Evolutionary conservation across 352 stramenopile genomes (phyloP), one percentile per base, ranked within the genome.

Genomic region (Globisporangium cederbergense): DNA sequence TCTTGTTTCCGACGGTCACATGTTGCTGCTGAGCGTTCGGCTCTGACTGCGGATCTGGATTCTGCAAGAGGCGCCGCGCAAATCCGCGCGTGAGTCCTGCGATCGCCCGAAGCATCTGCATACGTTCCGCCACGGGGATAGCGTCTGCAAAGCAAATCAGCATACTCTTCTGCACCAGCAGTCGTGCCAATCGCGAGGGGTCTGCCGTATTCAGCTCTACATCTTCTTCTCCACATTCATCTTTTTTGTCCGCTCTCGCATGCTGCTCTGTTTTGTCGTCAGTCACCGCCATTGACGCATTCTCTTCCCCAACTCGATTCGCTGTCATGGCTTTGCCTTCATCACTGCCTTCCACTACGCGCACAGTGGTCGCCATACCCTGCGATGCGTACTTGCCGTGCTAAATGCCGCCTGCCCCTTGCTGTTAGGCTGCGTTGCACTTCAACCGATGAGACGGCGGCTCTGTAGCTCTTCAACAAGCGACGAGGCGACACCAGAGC

Each of bases 81-180:
- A 86, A 77, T 10, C 38, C 49, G 54, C 67, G 60, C 2, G 78
- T 83, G 40, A 79, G 52, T 25, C 58, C 61, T 40, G 75, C 74
- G 0, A 81, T 56, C 30, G 74, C 60, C 56, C 61, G 63, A 47
- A 86, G 55, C 43, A 76, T 58, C 49, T 65, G 67, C 18, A 64
- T 66, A 32, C 73, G 67, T 45, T 74, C 64, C 30, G 5, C 30
- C 22, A 30, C 20, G 30, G 64, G 28, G 38, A 71, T 71, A 28
- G 69, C 49, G 8, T 78, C 70, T 4, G 68, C 63, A 34, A 84
- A 84, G 59, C 74, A 77, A 36, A 64, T 63, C 43, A 81, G 22
- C 64, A 84, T 75, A 4, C 62, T 63, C 64, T 81, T 84, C 18
- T 66, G 64, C 40, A 81, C 66, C 14, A 84, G 38, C 22, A 72